A percentile compares a stretch with the other conserved stretches of the same genome.
phyloP scores from a whole-genome alignment of 2,329 filamentous ascomycete genomes.

The Epichloe brachyelytri region DNA sequence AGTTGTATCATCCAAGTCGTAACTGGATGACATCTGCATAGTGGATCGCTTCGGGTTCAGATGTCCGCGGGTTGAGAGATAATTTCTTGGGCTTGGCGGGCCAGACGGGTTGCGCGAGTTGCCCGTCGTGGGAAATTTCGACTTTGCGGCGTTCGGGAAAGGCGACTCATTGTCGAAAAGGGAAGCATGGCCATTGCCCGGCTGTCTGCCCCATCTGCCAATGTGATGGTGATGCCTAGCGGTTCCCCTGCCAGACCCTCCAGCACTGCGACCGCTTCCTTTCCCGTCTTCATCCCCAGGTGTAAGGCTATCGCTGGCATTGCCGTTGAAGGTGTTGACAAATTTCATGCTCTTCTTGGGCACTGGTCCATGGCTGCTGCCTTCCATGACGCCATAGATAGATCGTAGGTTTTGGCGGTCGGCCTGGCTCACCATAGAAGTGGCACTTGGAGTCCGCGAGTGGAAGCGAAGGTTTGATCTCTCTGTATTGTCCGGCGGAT shows the following conservation, averaged over 20 bases:
- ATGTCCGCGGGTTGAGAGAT: conserved; percentile 23
- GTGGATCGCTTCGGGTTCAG: conserved; percentile 36
- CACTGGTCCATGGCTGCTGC: conserved; percentile 27
- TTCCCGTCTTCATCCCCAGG: conserved; percentile 55
- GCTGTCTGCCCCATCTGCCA: conserved; percentile 61
- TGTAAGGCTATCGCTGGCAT: conserved; percentile 34
- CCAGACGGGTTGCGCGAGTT: conserved; percentile 48
- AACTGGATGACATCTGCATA: conserved; percentile 48
- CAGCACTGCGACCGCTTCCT: conserved; percentile 46
- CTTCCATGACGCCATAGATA: conserved; percentile 56
- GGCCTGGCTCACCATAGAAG: conserved; percentile 63
- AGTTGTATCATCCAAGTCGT: conserved; percentile 69
- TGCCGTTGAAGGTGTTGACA: conserved; percentile 62
- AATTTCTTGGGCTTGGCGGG: conserved; percentile 55
- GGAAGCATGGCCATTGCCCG: conserved; percentile 53
- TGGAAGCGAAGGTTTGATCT: conserved; percentile 62
- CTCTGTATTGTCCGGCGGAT: conserved; percentile 59
- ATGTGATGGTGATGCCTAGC: conserved; percentile 62
- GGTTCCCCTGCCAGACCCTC: conserved; percentile 51
- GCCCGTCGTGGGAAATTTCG: conserved; percentile 39
- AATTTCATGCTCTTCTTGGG: conserved; percentile 94
- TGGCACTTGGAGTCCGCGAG: conserved; percentile 87
- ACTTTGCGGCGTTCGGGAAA: conserved; percentile 53
- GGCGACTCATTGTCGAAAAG: conserved; percentile 68
- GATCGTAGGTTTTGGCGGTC: conserved; percentile 47